Evolutionary conservation across 352 stramenopile genomes (phyloP).

Genomic region (Globisporangium spinosum): DNA sequence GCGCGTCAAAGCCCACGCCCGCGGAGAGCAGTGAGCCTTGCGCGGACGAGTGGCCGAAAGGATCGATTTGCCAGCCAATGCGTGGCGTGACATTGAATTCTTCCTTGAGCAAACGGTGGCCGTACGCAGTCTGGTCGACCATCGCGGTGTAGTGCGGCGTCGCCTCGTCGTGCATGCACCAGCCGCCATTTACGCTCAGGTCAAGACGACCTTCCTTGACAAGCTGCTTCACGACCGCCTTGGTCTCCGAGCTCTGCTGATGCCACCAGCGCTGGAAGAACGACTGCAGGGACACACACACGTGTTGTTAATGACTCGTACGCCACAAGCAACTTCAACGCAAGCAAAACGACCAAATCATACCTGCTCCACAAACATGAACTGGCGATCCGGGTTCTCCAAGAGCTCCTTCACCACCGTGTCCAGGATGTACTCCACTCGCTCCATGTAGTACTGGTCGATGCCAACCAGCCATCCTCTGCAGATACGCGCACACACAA

Average conservation of each 20-base stretch:
- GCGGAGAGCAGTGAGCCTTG: conserved; percentile 91
- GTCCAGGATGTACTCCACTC: conserved; percentile 95
- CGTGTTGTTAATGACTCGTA: not conserved
- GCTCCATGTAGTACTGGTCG: conserved; percentile 95
- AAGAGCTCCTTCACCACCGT: conserved; percentile 87
- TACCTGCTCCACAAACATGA: conserved; percentile 93
- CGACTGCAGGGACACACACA: conserved; percentile 27
- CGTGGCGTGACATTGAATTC: conserved; percentile 93
- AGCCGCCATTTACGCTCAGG: conserved; percentile 95
- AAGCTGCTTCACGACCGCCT: conserved; percentile 78
- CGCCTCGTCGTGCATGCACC: conserved; percentile 99
- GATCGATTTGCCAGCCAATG: conserved; percentile 98
- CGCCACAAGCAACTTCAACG: not conserved
- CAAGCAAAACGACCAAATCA: not conserved
- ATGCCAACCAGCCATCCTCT: conserved; percentile 94
- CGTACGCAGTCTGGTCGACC: conserved; percentile 97
- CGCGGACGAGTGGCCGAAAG: conserved; percentile 92
- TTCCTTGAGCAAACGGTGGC: conserved; percentile 92
- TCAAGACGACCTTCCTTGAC: conserved; percentile 90
- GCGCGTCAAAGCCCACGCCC: conserved; percentile 92
- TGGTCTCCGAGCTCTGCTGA: conserved; percentile 76
- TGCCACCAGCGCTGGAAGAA: conserved; percentile 97
- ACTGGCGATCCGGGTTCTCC: conserved; percentile 88
- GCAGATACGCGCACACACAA: not conserved
- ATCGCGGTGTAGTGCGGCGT: conserved; percentile 95